Evolutionary conservation across 306 rosid species (phyloP).

Genomic region (Crotalaria pallida): DNA sequence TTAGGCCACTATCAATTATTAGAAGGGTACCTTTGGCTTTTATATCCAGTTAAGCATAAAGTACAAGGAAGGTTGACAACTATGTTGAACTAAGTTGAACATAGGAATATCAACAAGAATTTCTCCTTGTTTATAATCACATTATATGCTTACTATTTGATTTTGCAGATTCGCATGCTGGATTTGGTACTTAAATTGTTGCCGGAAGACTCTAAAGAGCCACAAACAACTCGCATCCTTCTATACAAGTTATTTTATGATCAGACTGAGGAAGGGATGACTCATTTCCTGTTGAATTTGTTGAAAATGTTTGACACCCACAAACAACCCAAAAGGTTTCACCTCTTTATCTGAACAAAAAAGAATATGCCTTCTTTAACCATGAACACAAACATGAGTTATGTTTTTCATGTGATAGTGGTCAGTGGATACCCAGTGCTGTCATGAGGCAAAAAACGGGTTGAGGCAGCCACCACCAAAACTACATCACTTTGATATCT

Average conservation of each 20-base stretch:
- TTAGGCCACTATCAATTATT: background rate
- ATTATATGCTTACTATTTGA: slow-evolving; percentile 25
- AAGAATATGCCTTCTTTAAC: slow-evolving; percentile 1
- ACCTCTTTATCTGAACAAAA: slow-evolving; percentile 6
- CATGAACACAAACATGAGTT: background rate
- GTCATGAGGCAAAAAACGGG: background rate
- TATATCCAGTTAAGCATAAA: background rate
- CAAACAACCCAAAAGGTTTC: slow-evolving; percentile 86
- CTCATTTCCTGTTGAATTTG: slow-evolving; percentile 70
- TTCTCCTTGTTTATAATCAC: slow-evolving; percentile 6
- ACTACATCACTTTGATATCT: background rate
- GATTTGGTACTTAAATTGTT: slow-evolving; percentile 73
- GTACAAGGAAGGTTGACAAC: background rate
- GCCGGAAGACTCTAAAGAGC: slow-evolving; percentile 78
- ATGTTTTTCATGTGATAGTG: background rate
- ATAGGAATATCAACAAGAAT: background rate
- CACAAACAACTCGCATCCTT: slow-evolving; percentile 86
- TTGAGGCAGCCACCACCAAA: background rate
- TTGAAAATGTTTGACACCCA: slow-evolving; percentile 70
- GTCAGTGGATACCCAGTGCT: background rate
- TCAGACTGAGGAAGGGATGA: slow-evolving; percentile 96
- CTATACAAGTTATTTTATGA: slow-evolving; percentile 93
- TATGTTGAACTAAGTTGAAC: background rate
- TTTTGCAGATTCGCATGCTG: slow-evolving; percentile 76
- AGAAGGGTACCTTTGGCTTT: background rate